Evolutionary conservation across 2,329 filamentous ascomycete genomes (phyloP).

Genomic region (Pyrenochaeta sp.): DNA sequence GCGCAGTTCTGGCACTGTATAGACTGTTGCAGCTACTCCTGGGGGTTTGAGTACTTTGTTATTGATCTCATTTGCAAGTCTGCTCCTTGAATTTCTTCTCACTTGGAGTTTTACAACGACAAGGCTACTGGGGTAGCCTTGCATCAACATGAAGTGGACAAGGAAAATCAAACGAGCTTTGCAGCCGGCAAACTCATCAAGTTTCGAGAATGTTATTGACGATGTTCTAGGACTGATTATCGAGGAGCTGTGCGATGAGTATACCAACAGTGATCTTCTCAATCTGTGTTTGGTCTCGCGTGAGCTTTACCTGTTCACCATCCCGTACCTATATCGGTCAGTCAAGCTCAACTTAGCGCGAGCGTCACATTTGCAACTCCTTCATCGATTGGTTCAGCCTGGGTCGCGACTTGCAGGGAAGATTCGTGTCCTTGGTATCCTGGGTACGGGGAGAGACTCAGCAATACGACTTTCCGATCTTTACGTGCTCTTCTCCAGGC

Average conservation of each 20-base stretch:
- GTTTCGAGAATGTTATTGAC: neutral
- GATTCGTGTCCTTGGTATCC: neutral
- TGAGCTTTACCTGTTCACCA: conserved; percentile 1
- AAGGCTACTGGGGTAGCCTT: too few relatives aligned
- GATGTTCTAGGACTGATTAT: conserved; percentile 3
- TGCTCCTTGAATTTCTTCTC: too few relatives aligned
- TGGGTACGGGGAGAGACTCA: neutral
- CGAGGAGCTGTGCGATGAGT: neutral
- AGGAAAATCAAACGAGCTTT: neutral
- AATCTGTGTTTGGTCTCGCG: conserved; percentile 5
- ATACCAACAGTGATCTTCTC: neutral
- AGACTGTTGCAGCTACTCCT: too few relatives aligned
- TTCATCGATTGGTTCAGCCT: neutral
- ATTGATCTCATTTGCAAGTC: too few relatives aligned
- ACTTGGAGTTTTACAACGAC: too few relatives aligned
- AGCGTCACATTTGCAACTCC: neutral
- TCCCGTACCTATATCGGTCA: conserved; percentile 5
- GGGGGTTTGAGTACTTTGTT: too few relatives aligned
- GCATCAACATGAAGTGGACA: neutral
- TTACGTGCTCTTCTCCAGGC: neutral
- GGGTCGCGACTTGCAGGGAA: conserved; percentile 2
- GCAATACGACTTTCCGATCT: neutral
- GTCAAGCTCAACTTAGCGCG: neutral
- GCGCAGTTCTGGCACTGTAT: too few relatives aligned
- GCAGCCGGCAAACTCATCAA: neutral